Percentiles rank a stretch among this genome's conserved stretches.
These are phyloP conservation scores for Wickerhamiella shivajii DNA, from an alignment of 805 yeast species.

Conservation along the genomic window DNA sequence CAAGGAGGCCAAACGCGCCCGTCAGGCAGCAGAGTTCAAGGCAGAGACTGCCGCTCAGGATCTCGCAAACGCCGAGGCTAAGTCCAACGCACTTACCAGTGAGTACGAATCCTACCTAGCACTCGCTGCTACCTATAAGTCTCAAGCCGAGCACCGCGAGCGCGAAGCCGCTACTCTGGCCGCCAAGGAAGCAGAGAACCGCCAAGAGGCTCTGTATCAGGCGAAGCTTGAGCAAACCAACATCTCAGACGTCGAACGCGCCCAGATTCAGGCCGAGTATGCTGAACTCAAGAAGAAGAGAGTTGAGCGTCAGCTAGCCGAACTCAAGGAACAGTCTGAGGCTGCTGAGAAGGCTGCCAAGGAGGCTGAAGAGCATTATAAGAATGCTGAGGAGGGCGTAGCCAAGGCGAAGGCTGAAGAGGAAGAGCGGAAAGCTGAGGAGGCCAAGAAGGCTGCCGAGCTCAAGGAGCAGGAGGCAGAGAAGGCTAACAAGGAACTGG, in stretches of 20 bases:
- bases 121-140: neutral
- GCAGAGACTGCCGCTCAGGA: conserved; percentile 13
- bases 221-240: conserved; percentile 8
- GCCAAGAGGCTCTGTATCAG: conserved; percentile 6
- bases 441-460: conserved; percentile 17
- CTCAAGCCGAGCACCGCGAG: neutral
- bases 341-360: conserved; percentile 13
- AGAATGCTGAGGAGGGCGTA: conserved; percentile 10
- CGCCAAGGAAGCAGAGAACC: conserved; percentile 7
- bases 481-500: conserved; percentile 34
- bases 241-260: conserved; percentile 7
- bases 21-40: conserved; percentile 4
- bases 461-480: too few species aligned
- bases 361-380: conserved; percentile 7
- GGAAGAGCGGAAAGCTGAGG: conserved; percentile 16
- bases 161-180: conserved; percentile 4
- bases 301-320: conserved; percentile 4
- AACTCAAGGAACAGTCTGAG: conserved; percentile 2
- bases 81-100: conserved; percentile 3
- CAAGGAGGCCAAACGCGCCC: conserved; percentile 6
- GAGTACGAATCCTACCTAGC: conserved; percentile 6
- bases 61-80: conserved; percentile 3
- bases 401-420: conserved; percentile 11
- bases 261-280: conserved; percentile 7
- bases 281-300: conserved; percentile 8